A percentile compares a stretch with the other conserved stretches of the same genome.
Conservation (phyloP, 83 land plant species). For the Picea mariana region DNA sequence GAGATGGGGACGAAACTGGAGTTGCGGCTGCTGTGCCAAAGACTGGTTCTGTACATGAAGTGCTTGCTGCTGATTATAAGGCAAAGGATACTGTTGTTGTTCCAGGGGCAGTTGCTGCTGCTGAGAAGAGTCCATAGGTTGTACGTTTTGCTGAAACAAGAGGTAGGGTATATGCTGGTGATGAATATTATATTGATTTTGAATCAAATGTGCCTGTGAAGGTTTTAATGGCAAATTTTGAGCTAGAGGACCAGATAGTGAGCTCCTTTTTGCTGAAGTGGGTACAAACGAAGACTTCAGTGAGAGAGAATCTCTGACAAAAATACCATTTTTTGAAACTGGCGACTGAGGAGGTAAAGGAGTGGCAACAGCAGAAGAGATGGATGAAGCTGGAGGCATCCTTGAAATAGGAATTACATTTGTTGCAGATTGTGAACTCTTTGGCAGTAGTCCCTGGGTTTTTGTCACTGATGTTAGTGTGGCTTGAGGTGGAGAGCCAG, state of each 20-base stretch:
- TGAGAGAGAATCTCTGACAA: constrained; percentile 1
- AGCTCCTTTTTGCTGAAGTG: constrained; percentile 5
- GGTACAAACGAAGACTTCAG: constrained; percentile 1
- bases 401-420: constrained; percentile 1
- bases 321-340: constrained; percentile 2
- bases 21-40: background rate
- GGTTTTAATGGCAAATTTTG: background rate
- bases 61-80: constrained; percentile 17
- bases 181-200: constrained; percentile 14
- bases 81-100: constrained; percentile 7
- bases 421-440: background rate
- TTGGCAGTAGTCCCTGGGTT: background rate
- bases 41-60: constrained; percentile 5
- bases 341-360: constrained; percentile 6
- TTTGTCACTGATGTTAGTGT: background rate
- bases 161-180: background rate
- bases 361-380: constrained; percentile 6
- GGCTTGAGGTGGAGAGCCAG: constrained; percentile 8
- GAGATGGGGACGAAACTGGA: constrained; percentile 8
- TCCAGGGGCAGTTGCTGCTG: constrained; percentile 3
- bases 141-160: constrained; percentile 4
- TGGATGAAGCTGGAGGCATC: constrained; percentile 1
- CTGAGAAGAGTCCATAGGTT: constrained; percentile 10
- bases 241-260: background rate
- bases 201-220: constrained; percentile 4